Percentiles rank a stretch among this genome's conserved stretches.
Conservation (phyloP, 2,329 filamentous ascomycete species). For the Aspergillus udagawae region DNA sequence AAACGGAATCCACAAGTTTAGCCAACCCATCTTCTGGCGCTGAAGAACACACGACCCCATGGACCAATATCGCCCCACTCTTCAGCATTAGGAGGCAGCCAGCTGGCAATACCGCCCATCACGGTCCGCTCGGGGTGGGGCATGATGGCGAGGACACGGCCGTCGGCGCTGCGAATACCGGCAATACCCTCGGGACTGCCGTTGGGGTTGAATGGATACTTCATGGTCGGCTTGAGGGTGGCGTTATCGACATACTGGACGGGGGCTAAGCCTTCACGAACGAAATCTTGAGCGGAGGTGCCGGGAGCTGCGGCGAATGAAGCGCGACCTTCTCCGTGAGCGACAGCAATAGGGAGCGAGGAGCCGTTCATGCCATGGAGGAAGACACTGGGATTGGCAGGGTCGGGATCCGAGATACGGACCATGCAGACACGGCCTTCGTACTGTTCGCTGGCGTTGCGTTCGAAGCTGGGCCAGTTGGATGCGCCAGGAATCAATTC, state of each 20-base stretch:
- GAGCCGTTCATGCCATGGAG: conserved; percentile 82
- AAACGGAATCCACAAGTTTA: conserved; percentile 23
- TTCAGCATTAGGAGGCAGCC: conserved; percentile 59
- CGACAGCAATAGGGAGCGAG: conserved; percentile 77
- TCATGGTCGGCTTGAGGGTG: conserved; percentile 64
- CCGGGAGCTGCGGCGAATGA: conserved; percentile 56
- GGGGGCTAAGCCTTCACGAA: conserved; percentile 65
- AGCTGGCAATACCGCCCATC: conserved; percentile 73
- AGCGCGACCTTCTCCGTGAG: conserved; percentile 87
- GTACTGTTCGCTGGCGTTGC: conserved; percentile 83
- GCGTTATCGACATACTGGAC: conserved; percentile 84
- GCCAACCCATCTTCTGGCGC: conserved; percentile 82
- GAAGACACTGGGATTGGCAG: conserved; percentile 68
- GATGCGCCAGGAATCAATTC: conserved; percentile 79
- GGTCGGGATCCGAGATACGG: conserved; percentile 62
- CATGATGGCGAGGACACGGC: conserved; percentile 84
- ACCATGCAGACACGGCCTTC: conserved; percentile 87
- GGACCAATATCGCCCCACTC: conserved; percentile 79
- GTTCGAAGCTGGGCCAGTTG: conserved; percentile 80
- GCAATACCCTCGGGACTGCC: conserved; percentile 78
- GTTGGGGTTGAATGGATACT: conserved; percentile 87
- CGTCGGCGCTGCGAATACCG: conserved; percentile 71
- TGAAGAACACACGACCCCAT: conserved; percentile 83
- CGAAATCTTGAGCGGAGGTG: conserved; percentile 47
- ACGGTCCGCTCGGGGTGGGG: conserved; percentile 91